These are phyloP conservation scores for Eucalyptus pauciflora DNA, from an alignment of 345 rosid genomes.

Conservation along the genomic window DNA sequence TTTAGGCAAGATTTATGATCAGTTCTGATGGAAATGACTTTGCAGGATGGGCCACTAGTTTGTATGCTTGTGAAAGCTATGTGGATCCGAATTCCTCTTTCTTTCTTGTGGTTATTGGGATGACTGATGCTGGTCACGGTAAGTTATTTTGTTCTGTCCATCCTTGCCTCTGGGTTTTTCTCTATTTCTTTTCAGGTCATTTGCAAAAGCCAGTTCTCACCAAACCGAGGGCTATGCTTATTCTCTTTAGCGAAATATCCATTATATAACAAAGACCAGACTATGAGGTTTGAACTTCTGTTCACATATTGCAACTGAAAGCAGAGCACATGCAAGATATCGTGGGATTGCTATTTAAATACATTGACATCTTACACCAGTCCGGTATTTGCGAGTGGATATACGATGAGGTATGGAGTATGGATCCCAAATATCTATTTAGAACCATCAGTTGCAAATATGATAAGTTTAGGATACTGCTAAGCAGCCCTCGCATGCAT, in stretches of 20 bases:
- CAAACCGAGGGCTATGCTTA: neutral
- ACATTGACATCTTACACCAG: conserved; percentile 59
- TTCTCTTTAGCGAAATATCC: neutral
- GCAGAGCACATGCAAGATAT: conserved; percentile 81
- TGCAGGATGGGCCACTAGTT: conserved; percentile 75
- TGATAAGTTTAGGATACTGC: neutral
- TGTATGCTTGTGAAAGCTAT: conserved; percentile 51
- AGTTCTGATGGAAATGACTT: neutral
- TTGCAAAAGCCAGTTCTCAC: neutral
- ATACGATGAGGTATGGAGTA: conserved; percentile 71
- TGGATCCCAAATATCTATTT: neutral
- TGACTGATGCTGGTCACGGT: conserved; percentile 90
- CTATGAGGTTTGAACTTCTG: neutral
- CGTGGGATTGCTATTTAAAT: conserved; percentile 71
- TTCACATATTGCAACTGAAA: neutral
- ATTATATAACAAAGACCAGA: neutral
- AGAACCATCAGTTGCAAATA: neutral
- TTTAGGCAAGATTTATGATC: neutral
- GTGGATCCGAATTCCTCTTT: conserved; percentile 49
- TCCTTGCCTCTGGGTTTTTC: neutral
- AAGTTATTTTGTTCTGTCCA: conserved; percentile 2
- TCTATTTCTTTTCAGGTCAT: neutral
- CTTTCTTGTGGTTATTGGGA: conserved; percentile 43
- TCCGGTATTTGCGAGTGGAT: conserved; percentile 84
- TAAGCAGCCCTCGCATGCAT: neutral